Conservation (phyloP, 148 eudicot species). For the Cornus controversa region DNA sequence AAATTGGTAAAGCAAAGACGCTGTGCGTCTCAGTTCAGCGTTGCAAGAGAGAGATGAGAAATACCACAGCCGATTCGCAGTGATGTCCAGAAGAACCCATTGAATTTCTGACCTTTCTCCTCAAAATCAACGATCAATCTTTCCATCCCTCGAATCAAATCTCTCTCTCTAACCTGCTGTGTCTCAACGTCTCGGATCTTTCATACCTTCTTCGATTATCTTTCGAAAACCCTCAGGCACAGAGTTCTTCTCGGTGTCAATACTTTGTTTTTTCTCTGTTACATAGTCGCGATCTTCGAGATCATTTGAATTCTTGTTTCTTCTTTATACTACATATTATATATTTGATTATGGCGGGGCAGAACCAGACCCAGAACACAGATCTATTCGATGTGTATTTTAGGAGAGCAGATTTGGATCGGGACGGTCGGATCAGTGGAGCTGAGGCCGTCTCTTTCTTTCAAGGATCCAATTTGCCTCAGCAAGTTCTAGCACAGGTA, state of each 20-base stretch:
- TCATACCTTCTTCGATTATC: not conserved
- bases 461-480: slow-evolving; percentile 71
- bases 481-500: slow-evolving; percentile 87
- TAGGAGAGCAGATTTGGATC: slow-evolving; percentile 84
- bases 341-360: slow-evolving; percentile 64
- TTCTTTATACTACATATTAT: not conserved
- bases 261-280: too few species aligned
- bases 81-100: not conserved
- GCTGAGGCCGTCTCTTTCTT: slow-evolving; percentile 84
- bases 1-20: too few species aligned
- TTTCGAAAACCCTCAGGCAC: not conserved
- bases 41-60: not conserved
- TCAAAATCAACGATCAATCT: not conserved
- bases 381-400: slow-evolving; percentile 88
- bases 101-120: not conserved
- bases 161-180: not conserved
- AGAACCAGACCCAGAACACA: slow-evolving; percentile 32
- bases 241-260: not conserved
- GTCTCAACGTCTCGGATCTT: slow-evolving; percentile 4
- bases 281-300: not conserved
- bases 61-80: not conserved
- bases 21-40: not conserved
- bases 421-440: slow-evolving; percentile 90
- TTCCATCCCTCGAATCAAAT: not conserved
- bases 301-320: not conserved